A percentile compares a stretch with the other conserved stretches of the same genome.
Conservation (phyloP, 257 asterid genomes). For the Primulina eburnea region DNA sequence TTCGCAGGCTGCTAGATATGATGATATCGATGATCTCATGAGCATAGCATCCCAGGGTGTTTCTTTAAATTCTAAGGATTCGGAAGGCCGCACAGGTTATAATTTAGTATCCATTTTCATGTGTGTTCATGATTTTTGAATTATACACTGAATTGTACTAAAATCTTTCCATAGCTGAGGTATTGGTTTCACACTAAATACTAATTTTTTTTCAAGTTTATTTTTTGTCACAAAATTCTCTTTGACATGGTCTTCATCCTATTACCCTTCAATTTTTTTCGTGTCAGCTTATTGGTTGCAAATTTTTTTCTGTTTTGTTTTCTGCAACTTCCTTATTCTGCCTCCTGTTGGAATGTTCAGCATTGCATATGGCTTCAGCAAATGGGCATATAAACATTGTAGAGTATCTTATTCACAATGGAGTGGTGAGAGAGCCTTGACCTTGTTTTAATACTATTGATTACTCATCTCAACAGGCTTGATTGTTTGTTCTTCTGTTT, state of each 20-base stretch:
- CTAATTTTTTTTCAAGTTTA: background rate
- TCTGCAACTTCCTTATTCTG: slow-evolving; percentile 12
- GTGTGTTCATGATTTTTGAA: background rate
- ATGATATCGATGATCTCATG: slow-evolving; percentile 50
- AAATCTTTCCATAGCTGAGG: background rate
- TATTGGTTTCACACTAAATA: background rate
- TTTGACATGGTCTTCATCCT: background rate
- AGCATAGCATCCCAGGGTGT: slow-evolving; percentile 46
- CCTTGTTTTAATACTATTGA: background rate
- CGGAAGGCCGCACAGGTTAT: slow-evolving; percentile 59
- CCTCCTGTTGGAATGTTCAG: slow-evolving; percentile 41
- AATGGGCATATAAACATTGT: slow-evolving; percentile 75
- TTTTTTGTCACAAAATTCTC: background rate
- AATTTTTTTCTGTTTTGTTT: slow-evolving; percentile 8
- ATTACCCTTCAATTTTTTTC: background rate
- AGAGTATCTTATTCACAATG: slow-evolving; percentile 64
- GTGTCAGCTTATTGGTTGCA: background rate
- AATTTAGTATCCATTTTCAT: background rate
- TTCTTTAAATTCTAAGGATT: slow-evolving; percentile 51
- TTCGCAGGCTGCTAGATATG: slow-evolving; percentile 60
- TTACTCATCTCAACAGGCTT: background rate
- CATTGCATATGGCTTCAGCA: slow-evolving; percentile 97
- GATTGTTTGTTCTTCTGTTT: slow-evolving; percentile 2
- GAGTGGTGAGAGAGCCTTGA: slow-evolving; percentile 53
- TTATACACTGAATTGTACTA: background rate